Evolutionary conservation across 768 basidiomycete genomes (phyloP), one percentile per base, ranked within the genome.

Genomic region (Leccinum incarnatum): DNA sequence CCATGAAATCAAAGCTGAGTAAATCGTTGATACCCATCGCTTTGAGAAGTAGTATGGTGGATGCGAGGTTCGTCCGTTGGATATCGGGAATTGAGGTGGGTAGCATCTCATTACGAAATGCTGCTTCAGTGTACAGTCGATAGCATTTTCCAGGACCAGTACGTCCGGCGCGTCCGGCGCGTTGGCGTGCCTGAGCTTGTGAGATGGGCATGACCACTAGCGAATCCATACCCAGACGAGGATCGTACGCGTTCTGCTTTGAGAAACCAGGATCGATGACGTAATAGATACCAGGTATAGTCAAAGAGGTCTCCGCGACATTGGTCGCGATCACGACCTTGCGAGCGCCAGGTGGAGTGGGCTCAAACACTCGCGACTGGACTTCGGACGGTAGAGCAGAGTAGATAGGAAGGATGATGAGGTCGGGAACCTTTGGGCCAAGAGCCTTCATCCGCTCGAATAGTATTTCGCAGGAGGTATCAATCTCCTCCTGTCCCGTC

Each of bases 251-350:
- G 69, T 98, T 98, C 74, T 99, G 97, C 74, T 99, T 99, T 36
- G 94, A 89, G 77, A 99, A 98, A 12, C 97, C 97, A 2, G 97
- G 96, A 70, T 99, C 97, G 61, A 99, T 88, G 65, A 99, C 96
- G 66, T 98, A 99, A 79, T 98, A 98, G 71, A 99, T 97, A 30
- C 95, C 97, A 34, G 95, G 94, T 67, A 98, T 99, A 8, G 97
- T 98, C 71, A 99, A 80, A 76, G 93, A 95, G 11, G 97, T 98
- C 79, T 99, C 97, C 2, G 97, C 97, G 55, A 98, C 95, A 74
- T 98, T 99, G 25, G 97, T 99, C n/a, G 97, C 96, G 65, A 99
- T 93, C 69, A 98, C 95, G 61, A 96, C 94, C 78, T 99, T 99
- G 60, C 97, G 91, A n/a, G 96, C 88, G 51, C 97, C 97, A 17